These are phyloP conservation scores for Akebia trifoliata DNA, from an alignment of 164 flowering plant genomes.

Conservation along the genomic window DNA sequence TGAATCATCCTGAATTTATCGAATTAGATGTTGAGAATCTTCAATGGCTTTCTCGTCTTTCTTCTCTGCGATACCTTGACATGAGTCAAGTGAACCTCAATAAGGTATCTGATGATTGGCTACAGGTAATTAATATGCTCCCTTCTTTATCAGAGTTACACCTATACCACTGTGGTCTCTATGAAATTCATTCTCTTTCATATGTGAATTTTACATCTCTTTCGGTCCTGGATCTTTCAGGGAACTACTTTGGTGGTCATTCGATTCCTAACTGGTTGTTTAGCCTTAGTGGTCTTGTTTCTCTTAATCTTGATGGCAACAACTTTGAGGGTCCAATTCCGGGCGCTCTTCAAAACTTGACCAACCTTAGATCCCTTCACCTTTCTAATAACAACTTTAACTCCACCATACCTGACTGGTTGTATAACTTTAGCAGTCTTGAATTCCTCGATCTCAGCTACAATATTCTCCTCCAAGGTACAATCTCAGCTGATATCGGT, in stretches of 20 bases:
- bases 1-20: background rate
- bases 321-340: background rate
- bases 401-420: conserved; percentile 30
- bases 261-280: background rate
- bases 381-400: background rate
- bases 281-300: background rate
- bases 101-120: conserved; percentile 2
- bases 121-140: conserved; percentile 1
- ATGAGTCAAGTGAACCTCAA: conserved; percentile 2
- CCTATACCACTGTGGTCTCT: background rate
- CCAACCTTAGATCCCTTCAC: too few relatives aligned
- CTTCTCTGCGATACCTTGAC: conserved; percentile 1
- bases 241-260: background rate
- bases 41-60: conserved; percentile 12
- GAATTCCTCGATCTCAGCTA: conserved; percentile 9
- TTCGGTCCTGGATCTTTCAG: conserved; percentile 6
- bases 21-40: conserved; percentile 1
- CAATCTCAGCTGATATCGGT: conserved; percentile 6
- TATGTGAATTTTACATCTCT: conserved; percentile 18
- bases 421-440: conserved; percentile 28
- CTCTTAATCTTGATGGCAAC: background rate
- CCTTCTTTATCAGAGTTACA: conserved; percentile 5
- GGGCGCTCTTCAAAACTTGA: background rate
- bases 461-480: conserved; percentile 27
- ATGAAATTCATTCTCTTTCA: background rate